Evolutionary conservation across 2,329 filamentous ascomycete genomes (phyloP).

Genomic region (Trichoderma sp.): DNA sequence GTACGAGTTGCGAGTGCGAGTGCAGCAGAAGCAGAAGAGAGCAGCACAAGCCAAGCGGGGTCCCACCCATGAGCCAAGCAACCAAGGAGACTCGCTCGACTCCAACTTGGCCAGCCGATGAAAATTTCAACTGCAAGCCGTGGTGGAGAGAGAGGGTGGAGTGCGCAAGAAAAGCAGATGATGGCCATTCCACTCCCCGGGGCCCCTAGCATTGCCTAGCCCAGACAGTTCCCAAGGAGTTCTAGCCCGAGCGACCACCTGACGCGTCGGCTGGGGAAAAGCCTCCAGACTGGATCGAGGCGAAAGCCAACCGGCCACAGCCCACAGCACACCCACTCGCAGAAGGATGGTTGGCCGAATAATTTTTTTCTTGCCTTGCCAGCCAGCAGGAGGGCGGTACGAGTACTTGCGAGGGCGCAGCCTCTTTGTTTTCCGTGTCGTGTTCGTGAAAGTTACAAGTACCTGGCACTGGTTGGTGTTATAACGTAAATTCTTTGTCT

Average conservation of each 20-base stretch:
- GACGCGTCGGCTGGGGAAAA: conserved; percentile 19
- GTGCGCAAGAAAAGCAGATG: background rate
- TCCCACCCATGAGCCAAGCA: background rate
- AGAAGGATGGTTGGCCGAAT: conserved; percentile 12
- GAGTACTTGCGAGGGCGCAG: conserved; percentile 14
- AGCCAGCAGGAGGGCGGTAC: background rate
- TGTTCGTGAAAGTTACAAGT: background rate
- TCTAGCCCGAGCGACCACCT: conserved; percentile 19
- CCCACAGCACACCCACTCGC: conserved; percentile 11
- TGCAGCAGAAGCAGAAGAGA: background rate
- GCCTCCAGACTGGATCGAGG: conserved; percentile 14
- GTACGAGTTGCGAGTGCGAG: background rate
- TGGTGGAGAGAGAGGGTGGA: conserved; percentile 13
- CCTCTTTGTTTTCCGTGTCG: background rate
- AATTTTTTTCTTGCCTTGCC: background rate
- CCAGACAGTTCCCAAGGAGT: background rate
- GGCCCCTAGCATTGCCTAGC: conserved; percentile 10
- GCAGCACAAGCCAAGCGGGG: background rate
- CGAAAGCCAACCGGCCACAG: conserved; percentile 11
- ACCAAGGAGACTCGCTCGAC: background rate
- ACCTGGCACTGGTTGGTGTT: background rate
- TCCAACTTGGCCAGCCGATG: conserved; percentile 1
- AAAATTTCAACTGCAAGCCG: conserved; percentile 16
- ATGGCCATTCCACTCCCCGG: conserved; percentile 13
- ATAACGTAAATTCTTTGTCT: background rate